These are phyloP conservation scores for Samsoniella hepiali DNA, from an alignment of 2,329 filamentous ascomycete genomes.

Conservation along the genomic window DNA sequence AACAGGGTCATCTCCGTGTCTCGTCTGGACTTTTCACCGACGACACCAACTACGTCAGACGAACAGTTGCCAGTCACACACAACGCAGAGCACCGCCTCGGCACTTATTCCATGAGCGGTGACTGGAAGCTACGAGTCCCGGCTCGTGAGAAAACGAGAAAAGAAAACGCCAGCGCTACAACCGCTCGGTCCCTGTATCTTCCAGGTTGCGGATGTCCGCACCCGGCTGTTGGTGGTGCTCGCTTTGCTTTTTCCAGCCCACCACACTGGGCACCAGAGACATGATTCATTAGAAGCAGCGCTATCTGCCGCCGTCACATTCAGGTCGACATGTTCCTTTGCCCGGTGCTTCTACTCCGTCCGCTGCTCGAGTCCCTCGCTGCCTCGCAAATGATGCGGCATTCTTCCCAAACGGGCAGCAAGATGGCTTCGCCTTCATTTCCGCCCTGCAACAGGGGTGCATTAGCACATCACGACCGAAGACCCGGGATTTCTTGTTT, in stretches of 20 bases:
- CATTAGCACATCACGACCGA: background rate
- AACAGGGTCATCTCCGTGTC: background rate
- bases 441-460: background rate
- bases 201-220: background rate
- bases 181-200: background rate
- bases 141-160: background rate
- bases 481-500: background rate
- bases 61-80: background rate
- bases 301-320: background rate
- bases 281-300: background rate
- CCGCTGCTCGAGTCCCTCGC: background rate
- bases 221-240: background rate
- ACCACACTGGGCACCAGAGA: too few relatives aligned
- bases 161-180: constrained; percentile 7
- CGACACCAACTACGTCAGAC: background rate
- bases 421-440: background rate
- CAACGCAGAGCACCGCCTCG: background rate
- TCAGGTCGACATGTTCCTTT: background rate
- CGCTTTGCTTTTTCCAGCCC: constrained; percentile 7
- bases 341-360: background rate
- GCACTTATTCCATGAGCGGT: background rate
- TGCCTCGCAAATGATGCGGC: background rate
- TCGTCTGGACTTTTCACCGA: background rate
- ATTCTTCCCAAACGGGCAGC: background rate
- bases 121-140: background rate